A percentile compares a stretch with the other conserved stretches of the same genome.
Evolutionary conservation across 257 asterid genomes (phyloP).

Genomic region (Ajuga chamaepitys): DNA sequence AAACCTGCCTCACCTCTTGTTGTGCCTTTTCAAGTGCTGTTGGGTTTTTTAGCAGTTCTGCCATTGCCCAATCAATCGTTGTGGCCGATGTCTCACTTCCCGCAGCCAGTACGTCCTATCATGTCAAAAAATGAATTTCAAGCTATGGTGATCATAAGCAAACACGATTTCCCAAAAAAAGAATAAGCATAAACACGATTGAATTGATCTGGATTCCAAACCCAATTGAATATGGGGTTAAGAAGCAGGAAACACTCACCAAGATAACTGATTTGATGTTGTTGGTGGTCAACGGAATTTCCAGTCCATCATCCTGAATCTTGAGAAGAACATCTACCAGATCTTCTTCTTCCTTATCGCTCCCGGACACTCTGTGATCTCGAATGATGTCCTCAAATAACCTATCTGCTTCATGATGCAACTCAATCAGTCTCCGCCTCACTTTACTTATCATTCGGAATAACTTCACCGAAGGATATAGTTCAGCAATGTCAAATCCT

Average conservation of each 20-base stretch:
- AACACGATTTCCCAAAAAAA: too few species aligned
- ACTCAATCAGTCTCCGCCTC: conserved; percentile 7
- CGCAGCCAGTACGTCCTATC: conserved; percentile 7
- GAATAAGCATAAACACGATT: too few species aligned
- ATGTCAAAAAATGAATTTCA: too few species aligned
- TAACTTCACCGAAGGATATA: conserved; percentile 27
- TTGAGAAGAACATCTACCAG: conserved; percentile 22
- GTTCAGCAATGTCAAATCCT: conserved; percentile 23
- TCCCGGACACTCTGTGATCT: neutral
- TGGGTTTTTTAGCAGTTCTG: conserved; percentile 19
- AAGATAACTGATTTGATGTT: conserved; percentile 16
- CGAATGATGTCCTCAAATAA: conserved; percentile 22
- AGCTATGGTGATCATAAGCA: too few species aligned
- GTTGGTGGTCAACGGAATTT: neutral
- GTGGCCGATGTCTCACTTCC: conserved; percentile 17
- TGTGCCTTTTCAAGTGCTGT: conserved; percentile 8
- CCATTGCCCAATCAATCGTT: conserved; percentile 15
- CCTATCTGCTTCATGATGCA: conserved; percentile 14
- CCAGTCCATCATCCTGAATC: neutral
- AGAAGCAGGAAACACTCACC: neutral
- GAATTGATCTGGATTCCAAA: too few species aligned
- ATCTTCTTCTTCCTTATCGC: neutral
- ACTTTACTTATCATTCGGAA: conserved; percentile 16
- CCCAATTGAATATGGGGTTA: too few species aligned
- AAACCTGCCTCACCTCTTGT: conserved; percentile 12